Evolutionary conservation across 495 filamentous ascomycete genomes (phyloP).

Genomic region (Durotheca rogersii): DNA sequence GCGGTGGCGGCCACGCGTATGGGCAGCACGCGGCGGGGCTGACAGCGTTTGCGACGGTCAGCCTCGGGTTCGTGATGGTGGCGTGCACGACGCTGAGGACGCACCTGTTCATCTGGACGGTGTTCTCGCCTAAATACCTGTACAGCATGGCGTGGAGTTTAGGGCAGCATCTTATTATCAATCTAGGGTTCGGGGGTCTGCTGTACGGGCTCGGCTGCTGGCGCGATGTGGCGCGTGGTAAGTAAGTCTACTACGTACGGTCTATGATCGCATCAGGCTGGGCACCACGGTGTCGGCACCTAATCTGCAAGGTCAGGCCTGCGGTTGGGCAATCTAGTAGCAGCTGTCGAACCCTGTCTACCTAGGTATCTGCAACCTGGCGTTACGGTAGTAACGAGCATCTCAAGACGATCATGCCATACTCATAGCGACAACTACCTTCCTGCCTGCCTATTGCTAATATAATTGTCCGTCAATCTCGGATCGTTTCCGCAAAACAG

Average conservation of each 20-base stretch:
- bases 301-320: too few relatives aligned
- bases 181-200: conserved; percentile 57
- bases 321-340: too few relatives aligned
- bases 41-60: conserved; percentile 64
- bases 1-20: conserved; percentile 24
- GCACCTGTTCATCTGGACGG: conserved; percentile 98
- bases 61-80: conserved; percentile 73
- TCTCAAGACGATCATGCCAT: not conserved
- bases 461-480: too few relatives aligned
- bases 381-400: too few relatives aligned
- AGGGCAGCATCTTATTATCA: conserved; percentile 74
- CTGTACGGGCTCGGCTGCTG: conserved; percentile 55
- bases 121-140: conserved; percentile 95
- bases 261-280: too few relatives aligned
- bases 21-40: conserved; percentile 56
- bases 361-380: too few relatives aligned
- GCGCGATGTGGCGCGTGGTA: conserved; percentile 6
- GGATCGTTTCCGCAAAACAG: too few relatives aligned
- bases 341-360: too few relatives aligned
- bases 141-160: conserved; percentile 86
- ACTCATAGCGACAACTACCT: too few relatives aligned
- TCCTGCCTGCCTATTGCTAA: too few relatives aligned
- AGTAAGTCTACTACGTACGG: too few relatives aligned
- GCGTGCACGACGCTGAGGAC: conserved; percentile 81
- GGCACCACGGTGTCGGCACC: too few relatives aligned